A percentile compares a stretch with the other conserved stretches of the same genome.
These are phyloP conservation scores for Prunus kanzakura DNA, from an alignment of 306 rosid species.

Conservation along the genomic window DNA sequence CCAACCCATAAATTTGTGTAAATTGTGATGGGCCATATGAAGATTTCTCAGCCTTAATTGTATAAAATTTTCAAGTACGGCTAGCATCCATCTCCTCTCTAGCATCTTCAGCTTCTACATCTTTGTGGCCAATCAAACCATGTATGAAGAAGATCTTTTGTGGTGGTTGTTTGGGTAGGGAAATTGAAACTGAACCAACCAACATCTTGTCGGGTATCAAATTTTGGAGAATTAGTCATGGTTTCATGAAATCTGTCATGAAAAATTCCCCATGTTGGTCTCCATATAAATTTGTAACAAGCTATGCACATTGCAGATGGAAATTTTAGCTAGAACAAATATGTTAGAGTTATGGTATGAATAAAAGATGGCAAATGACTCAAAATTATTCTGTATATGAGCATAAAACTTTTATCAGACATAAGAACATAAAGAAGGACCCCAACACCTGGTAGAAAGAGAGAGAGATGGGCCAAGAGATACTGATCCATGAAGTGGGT, in stretches of 20 bases:
- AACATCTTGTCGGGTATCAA: background rate
- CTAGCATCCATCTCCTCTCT: background rate
- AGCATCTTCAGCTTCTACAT: background rate
- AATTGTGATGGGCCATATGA: background rate
- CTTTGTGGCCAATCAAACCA: background rate
- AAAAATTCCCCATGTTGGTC: background rate
- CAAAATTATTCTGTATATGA: background rate
- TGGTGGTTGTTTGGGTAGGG: background rate
- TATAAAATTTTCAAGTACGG: background rate
- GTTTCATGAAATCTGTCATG: background rate
- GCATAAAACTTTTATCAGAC: background rate
- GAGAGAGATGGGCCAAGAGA: constrained; percentile 4
- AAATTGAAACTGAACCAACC: background rate
- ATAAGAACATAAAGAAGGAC: background rate
- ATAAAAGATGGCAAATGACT: background rate
- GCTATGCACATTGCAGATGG: background rate
- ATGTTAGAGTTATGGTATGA: background rate
- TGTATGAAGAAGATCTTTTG: background rate
- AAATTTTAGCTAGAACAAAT: background rate
- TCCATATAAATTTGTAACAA: background rate
- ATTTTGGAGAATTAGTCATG: background rate
- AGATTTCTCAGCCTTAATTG: background rate
- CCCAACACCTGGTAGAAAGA: constrained; percentile 6
- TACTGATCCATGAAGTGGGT: constrained; percentile 17
- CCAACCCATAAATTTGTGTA: constrained; percentile 1